Evolutionary conservation across 495 filamentous ascomycete genomes (phyloP).

Genomic region (Articulospora tetracladia): DNA sequence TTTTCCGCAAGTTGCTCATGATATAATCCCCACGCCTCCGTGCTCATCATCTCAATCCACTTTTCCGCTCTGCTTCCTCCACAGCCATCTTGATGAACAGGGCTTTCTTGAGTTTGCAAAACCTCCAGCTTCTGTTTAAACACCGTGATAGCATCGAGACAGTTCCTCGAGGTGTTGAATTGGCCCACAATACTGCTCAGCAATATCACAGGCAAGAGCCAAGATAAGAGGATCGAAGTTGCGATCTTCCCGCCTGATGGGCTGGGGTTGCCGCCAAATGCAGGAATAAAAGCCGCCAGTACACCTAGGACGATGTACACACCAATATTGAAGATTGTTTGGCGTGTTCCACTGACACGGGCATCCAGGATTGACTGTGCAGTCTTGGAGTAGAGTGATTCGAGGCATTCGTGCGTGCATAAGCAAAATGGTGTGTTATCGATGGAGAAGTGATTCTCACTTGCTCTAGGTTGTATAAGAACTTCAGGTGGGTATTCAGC

Average conservation of each 20-base stretch:
- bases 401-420: not conserved
- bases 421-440: not conserved
- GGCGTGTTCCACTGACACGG: not conserved
- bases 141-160: not conserved
- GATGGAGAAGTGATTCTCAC: not conserved
- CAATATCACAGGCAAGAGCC: conserved; percentile 3
- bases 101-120: not conserved
- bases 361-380: not conserved
- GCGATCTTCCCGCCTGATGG: conserved; percentile 1
- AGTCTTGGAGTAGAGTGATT: not conserved
- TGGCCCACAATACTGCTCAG: conserved; percentile 7
- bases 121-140: not conserved
- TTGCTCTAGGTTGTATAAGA: not conserved
- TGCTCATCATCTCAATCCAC: not conserved
- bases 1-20: not conserved
- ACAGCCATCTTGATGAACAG: not conserved
- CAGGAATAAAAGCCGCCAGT: not conserved
- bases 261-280: not conserved
- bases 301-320: conserved; percentile 3
- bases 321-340: not conserved
- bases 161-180: not conserved
- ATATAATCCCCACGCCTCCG: not conserved
- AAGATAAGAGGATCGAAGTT: conserved; percentile 1
- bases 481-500: too few species aligned
- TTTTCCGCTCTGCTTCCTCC: not conserved